Base-by-base conservation (phyloP, 306 rosid genomes). In the Mimosa bimucronata region DNA sequence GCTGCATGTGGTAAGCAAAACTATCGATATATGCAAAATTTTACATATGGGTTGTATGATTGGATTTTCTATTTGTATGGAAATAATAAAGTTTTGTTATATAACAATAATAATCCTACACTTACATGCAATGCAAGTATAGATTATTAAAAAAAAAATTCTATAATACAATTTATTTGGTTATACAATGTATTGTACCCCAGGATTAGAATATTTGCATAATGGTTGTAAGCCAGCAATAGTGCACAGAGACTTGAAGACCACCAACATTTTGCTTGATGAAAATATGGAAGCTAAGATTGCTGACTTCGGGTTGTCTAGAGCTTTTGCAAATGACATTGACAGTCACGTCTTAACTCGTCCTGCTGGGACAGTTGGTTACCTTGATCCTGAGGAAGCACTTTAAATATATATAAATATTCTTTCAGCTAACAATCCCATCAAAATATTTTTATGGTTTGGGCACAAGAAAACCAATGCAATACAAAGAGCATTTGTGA, bases 261-360 rank as follows among this genome's bases (percentile, higher is more conserved):
- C 58, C 19, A 6, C 58, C 25, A 52, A 52, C 25, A 52, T 52
- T 52, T 19, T 52, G 25, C 23, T 52, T 5, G 25, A 52, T 7
- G 10, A 52, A 52, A 52, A 52, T 19, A 52, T 52, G 58, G 58
- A 52, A 52, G 23, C 58, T 19, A 52, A 52, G 25, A 52, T 52
- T 52, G 58, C 58, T 6, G 25, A 52, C 9, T 52, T 52, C 5
- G 58, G 58, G 25, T 52, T 52, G 10, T 52, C 58, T 2, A 52
- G 58, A 52, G 58, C 58, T 52, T 52, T 52, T 52, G 58, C 58
- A 52, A 52, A 52, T 52, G 58, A 52, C 4, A 52, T 52, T 52
- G 58, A 19, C 7, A 52, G 25, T 52, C 58, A 52, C 19, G 58
- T 52, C 8, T 52, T 21, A 52, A 52, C 58, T 52, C 25, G 9